Conservation (phyloP, 306 rosid genomes). For the Parietaria judaica region DNA sequence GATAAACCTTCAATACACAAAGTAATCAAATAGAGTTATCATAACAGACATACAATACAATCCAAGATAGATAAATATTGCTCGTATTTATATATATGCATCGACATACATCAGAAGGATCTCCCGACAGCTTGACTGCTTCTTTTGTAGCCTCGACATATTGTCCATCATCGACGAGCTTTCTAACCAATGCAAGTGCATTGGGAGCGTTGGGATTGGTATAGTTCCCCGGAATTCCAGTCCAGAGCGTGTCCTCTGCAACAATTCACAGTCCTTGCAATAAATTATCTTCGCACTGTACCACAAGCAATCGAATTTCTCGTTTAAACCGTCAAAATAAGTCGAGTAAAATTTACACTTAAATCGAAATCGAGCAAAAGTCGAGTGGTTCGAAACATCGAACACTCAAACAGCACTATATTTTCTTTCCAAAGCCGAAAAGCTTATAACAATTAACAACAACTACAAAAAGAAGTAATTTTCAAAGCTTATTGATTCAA, state of each 20-base stretch:
- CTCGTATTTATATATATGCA: neutral
- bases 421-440: no score
- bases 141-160: slow-evolving; percentile 65
- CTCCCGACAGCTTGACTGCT: slow-evolving; percentile 62
- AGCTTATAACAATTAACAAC: no score
- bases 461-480: no score
- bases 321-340: no score
- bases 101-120: slow-evolving; percentile 54
- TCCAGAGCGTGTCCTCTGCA: slow-evolving; percentile 91
- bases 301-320: no score
- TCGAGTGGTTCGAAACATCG: no score
- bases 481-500: no score
- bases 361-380: no score
- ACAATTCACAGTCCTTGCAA: slow-evolving; percentile 2
- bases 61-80: neutral
- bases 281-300: no score
- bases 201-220: slow-evolving; percentile 63
- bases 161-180: slow-evolving; percentile 62
- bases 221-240: slow-evolving; percentile 70
- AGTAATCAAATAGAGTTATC: slow-evolving; percentile 14
- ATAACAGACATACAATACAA: neutral
- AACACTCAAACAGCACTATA: no score
- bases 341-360: no score
- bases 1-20: slow-evolving; percentile 58
- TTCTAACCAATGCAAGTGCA: slow-evolving; percentile 60